Conservation (phyloP, 495 filamentous ascomycete genomes). For the Hypoxylon fragiforme region DNA sequence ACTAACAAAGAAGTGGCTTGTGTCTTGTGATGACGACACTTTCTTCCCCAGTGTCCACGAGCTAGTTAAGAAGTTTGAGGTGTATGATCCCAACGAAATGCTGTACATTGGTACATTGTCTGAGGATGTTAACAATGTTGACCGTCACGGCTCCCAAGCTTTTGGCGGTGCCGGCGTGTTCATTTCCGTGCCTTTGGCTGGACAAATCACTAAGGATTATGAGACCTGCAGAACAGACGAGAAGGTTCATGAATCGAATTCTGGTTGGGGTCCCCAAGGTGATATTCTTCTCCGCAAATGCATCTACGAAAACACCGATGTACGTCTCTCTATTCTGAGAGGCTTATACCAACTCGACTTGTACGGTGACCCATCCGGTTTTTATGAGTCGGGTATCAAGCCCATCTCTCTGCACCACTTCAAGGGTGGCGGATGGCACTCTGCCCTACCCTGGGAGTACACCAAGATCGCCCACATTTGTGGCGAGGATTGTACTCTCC, state of each 20-base stretch:
- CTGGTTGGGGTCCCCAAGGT: constrained; percentile 59
- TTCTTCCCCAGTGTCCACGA: constrained; percentile 70
- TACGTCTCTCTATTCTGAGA: constrained; percentile 61
- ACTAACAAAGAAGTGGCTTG: constrained; percentile 63
- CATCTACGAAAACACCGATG: constrained; percentile 65
- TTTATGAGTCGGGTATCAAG: constrained; percentile 68
- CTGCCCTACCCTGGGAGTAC: constrained; percentile 63
- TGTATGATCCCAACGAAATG: constrained; percentile 59
- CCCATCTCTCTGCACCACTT: constrained; percentile 71
- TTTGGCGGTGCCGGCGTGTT: constrained; percentile 77
- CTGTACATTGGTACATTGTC: constrained; percentile 71
- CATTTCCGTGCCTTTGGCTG: constrained; percentile 64
- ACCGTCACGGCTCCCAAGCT: constrained; percentile 68
- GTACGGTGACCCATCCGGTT: constrained; percentile 65
- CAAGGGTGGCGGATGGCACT: constrained; percentile 56
- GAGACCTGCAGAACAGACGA: constrained; percentile 55
- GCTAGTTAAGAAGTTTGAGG: constrained; percentile 52
- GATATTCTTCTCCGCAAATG: constrained; percentile 70
- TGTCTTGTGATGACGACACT: constrained; percentile 74
- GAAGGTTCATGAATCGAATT: constrained; percentile 56
- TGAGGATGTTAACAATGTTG: constrained; percentile 69
- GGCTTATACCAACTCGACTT: constrained; percentile 71
- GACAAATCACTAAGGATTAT: constrained; percentile 61
- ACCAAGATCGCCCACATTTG: constrained; percentile 65
- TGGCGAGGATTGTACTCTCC: constrained; percentile 65